Evolutionary conservation across 257 asterid species (phyloP), one percentile per base, ranked within the genome.

Genomic region (Leonotis leonurus): DNA sequence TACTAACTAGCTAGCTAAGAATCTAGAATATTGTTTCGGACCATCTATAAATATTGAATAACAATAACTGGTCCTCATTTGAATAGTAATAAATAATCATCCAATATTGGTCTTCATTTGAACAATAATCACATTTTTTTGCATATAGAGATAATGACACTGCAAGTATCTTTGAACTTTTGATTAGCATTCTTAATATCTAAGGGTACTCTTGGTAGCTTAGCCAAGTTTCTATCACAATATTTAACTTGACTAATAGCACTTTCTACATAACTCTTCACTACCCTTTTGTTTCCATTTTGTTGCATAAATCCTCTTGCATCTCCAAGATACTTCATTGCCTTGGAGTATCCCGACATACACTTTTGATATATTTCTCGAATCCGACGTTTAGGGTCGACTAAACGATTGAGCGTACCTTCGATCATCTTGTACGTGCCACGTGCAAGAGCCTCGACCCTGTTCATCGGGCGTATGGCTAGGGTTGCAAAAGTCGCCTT

Each of bases 141-240:
- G 33, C 67, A 61, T 54, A 54, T 29, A 4, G 46, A 22, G 12
- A 67, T 13, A 22, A 59, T 67, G 26, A 56, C 22, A 33, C 17
- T 45, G 45, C 65, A 67, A 10, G 56, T 48, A 32, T 44, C 65
- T 11, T 24, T 45, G 24, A 57, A 48, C 41, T 35, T 57, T 45
- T 33, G 32, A 56, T 66, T 55, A 0, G 57, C 64, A 30, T 13
- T 45, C 56, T 30, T 55, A 1, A 55, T 49, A 30, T 14, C 58
- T 52, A 14, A 14, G 22, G 8, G 57, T 17, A 30, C 27, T 33
- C 21, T 41, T 20, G 55, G 36, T 29, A 37, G 48, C 27, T 54
- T 26, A 0, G 10, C 55, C 12, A 65, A 65, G 56, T 9, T 18
- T 7, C 30, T 29, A 24, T 55, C 64, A 30, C 64, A 66, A 30